Evolutionary conservation across 441 rosid species (phyloP), one percentile per base, ranked within the genome.

Genomic region (Euphorbia schlechtendalii): DNA sequence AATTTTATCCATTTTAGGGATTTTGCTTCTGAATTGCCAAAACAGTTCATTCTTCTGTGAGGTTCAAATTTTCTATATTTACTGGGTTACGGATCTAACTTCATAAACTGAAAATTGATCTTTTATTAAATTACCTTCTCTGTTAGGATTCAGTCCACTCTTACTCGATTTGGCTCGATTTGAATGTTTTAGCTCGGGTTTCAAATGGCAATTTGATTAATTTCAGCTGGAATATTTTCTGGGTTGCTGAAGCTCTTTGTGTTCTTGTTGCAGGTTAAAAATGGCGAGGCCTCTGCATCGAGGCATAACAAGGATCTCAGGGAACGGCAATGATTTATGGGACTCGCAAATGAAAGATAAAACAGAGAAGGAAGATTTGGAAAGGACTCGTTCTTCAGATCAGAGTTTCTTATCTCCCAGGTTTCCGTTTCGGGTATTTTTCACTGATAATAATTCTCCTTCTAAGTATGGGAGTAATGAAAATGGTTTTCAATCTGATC

Each of bases 251-350:
- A 43, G 34, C 15, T 66, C 32, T 48, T 36, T 43, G 8, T 60
- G 8, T 60, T 48, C 22, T 52, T 9, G 59, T 69, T 69, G 84
- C 68, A 80, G 78, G 71, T 56, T 22, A 38, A 75, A 73, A 67
- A 92, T 88, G 96, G 76, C 96, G 48, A 78, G 86, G 94, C 92
- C 96, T 74, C 85, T 85, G 62, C 89, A 76, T 61, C 86, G 96
- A 70, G 96, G 95, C 64, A 74, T 70, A 64, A 76, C 89, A 48
- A 82, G 96, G 84, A 82, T 81, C 82, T 82, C 95, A 3, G 90
- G 84, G 48, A 71, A 79, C 64, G 79, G 69, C 77, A 78, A 82
- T 52, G 96, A 90, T 72, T 76, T 84, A 14, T 68, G 83, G 83
- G 96, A 86, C 63, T 83, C 87, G n/a, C 89, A 85, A 74, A 84